Evolutionary conservation across 805 yeast species (phyloP), one percentile per base, ranked within the genome.

Genomic region (Myxozyma lipomycoides): DNA sequence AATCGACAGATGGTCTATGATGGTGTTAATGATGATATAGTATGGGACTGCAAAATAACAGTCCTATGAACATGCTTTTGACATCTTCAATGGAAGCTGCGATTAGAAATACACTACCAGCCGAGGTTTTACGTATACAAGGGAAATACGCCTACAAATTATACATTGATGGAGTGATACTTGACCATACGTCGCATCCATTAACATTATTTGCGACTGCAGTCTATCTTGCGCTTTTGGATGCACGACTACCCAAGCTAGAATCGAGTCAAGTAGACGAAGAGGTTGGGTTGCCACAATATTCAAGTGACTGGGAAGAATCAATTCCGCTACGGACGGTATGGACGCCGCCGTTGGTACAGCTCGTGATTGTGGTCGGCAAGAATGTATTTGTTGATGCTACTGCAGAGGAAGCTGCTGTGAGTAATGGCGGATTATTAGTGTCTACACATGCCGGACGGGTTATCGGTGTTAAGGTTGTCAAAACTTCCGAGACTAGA

Each of bases 391-490:
- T 88, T 22, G 72, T 90, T 23, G 98, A 91, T 64, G 98, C 98
- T 0, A 82, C 95, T 1, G 71, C 78, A n/a, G 86, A 83, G 52
- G 98, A 91, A 67, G 90, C 86, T 64, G 86, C 82, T 54, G 95
- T 90, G 1, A 75, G 89, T 52, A 96, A 91, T 58, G 83, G 86
- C 52, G 96, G 96, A 0, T 57, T 91, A 19, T 71, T 89, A 42
- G 65, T 86, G 2, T 82, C 90, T 30, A 91, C 84, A 80, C 77
- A 78, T 49, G 70, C 81, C 50, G 81, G 81, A n/a, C 72, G 74
- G 50, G 78, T 86, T 0, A 78, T 82, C 9, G 76, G 95, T 0
- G 96, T 55, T 17, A 26, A 46, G 7, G 46, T 46, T 3, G 43
- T 52, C 10, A 55, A 54, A 12, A 49, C 59, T 18, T 17, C 30